phyloP scores from a whole-genome alignment of 2,329 filamentous ascomycete species.

The Claviceps pusilla region DNA sequence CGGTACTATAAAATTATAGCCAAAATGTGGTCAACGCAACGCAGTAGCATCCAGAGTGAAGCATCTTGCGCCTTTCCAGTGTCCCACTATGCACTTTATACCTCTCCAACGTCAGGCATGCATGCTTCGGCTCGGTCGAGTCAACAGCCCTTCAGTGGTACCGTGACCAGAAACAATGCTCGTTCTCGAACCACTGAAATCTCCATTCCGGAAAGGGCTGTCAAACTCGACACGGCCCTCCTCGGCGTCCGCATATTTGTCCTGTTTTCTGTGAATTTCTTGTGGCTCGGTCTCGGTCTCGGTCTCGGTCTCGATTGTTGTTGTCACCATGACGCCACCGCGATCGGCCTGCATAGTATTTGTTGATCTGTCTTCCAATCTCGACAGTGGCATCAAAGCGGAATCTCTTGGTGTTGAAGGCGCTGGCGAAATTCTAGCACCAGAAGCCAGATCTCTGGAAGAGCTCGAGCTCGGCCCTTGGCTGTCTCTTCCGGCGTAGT shows the following conservation, averaged over 20 bases:
- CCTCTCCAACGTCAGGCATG: not conserved
- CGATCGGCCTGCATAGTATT: not conserved
- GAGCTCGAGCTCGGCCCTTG: conserved; percentile 1
- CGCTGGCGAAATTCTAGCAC: not conserved
- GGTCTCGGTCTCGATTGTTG: conserved; percentile 22
- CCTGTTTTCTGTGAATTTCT: conserved; percentile 2
- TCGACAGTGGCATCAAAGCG: not conserved
- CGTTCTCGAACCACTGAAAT: not conserved
- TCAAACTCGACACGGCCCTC: not conserved
- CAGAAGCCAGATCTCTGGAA: conserved; percentile 1
- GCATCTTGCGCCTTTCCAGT: no score
- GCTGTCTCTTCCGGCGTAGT: conserved; percentile 7
- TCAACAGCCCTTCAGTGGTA: not conserved
- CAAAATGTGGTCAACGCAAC: no score
- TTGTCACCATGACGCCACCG: conserved; percentile 21
- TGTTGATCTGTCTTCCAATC: not conserved
- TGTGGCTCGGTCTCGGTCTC: conserved; percentile 15
- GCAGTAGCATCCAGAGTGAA: no score
- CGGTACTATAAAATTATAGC: no score
- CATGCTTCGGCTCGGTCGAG: not conserved
- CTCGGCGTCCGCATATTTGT: not conserved
- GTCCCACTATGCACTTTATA: no score
- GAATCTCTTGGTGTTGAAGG: not conserved
- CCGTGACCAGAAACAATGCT: not conserved
- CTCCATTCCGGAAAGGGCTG: not conserved